phyloP scores from a whole-genome alignment of 257 asterid species.

The Lithospermum erythrorhizon region DNA sequence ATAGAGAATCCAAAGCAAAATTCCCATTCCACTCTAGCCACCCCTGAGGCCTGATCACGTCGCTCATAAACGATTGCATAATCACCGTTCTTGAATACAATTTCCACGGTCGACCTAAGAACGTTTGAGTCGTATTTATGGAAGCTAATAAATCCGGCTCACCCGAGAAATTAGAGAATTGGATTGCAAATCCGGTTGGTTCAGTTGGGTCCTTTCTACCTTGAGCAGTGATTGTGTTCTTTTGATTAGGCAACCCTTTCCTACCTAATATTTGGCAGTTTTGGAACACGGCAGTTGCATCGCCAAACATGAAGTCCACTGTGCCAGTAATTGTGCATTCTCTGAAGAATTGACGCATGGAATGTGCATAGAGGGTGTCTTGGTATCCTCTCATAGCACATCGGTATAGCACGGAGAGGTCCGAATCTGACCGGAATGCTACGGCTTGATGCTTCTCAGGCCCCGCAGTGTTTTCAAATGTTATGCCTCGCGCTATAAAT shows the following conservation, averaged over 20 bases:
- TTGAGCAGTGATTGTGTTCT: constrained; percentile 63
- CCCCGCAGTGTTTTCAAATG: constrained; percentile 68
- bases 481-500: constrained; percentile 53
- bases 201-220: constrained; percentile 30
- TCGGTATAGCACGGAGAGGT: constrained; percentile 39
- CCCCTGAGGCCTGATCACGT: constrained; percentile 33
- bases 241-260: constrained; percentile 40
- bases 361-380: constrained; percentile 54
- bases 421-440: constrained; percentile 51
- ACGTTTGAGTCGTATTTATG: constrained; percentile 26
- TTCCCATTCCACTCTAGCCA: constrained; percentile 58
- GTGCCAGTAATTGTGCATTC: constrained; percentile 49
- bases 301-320: constrained; percentile 67
- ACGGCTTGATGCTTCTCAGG: constrained; percentile 61
- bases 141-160: constrained; percentile 20
- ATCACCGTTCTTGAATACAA: constrained; percentile 41
- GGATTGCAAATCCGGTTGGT: constrained; percentile 50
- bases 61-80: constrained; percentile 43
- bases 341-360: constrained; percentile 50
- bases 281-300: constrained; percentile 47
- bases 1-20: constrained; percentile 27
- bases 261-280: constrained; percentile 45
- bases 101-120: constrained; percentile 65
- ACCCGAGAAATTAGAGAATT: constrained; percentile 36
- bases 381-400: constrained; percentile 53